A percentile compares a stretch with the other conserved stretches of the same genome.
These are phyloP conservation scores for Lactifluus echinatus DNA, from an alignment of 768 basidiomycete species.

Conservation along the genomic window DNA sequence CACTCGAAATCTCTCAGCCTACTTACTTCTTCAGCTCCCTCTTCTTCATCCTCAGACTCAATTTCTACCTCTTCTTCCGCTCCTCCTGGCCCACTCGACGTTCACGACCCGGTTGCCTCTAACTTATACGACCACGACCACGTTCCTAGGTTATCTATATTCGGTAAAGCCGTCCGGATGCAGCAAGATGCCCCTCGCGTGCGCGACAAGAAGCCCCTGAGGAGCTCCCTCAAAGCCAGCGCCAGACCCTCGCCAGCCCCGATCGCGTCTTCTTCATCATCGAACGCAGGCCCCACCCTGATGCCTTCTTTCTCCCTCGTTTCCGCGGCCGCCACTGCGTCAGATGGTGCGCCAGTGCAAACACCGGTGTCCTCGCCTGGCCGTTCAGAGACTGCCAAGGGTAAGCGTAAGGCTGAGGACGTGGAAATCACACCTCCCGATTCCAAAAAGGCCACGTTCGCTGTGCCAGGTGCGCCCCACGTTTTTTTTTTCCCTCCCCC, in stretches of 20 bases:
- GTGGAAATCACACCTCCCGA: slow-evolving; percentile 63
- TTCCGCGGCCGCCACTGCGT: slow-evolving; percentile 21
- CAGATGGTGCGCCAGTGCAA: slow-evolving; percentile 21
- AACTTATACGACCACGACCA: slow-evolving; percentile 20
- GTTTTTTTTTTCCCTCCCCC: not conserved
- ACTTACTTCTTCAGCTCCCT: not conserved
- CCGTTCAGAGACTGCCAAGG: slow-evolving; percentile 34
- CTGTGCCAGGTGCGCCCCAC: slow-evolving; percentile 42
- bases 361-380: slow-evolving; percentile 18
- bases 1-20: not conserved
- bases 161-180: slow-evolving; percentile 11
- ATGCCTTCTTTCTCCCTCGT: slow-evolving; percentile 17
- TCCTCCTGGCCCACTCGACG: not conserved
- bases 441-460: slow-evolving; percentile 54
- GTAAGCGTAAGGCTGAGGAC: slow-evolving; percentile 70
- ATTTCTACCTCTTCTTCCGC: not conserved
- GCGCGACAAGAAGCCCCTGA: slow-evolving; percentile 16
- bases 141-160: slow-evolving; percentile 1
- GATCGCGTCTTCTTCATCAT: slow-evolving; percentile 18
- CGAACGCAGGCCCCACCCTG: not conserved
- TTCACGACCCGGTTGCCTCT: slow-evolving; percentile 2
- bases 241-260: slow-evolving; percentile 9
- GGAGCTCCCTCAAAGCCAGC: slow-evolving; percentile 18
- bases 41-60: not conserved
- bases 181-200: slow-evolving; percentile 15